A percentile compares a stretch with the other conserved stretches of the same genome.
These are phyloP conservation scores for Cadophora gregata DNA, from an alignment of 2,329 filamentous ascomycete species.

Conservation along the genomic window DNA sequence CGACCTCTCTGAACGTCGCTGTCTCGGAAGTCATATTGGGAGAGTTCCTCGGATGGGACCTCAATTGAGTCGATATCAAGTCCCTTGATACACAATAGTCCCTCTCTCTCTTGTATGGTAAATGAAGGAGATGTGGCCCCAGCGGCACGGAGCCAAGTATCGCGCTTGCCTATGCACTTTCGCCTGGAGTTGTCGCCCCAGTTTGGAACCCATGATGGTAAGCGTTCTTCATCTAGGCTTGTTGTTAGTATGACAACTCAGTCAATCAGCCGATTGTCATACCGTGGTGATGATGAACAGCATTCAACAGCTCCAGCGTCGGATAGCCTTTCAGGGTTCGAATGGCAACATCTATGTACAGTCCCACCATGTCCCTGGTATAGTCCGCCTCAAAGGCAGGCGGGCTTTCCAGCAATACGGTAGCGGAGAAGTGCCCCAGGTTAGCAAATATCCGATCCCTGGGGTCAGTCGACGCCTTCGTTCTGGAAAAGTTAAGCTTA, in stretches of 20 bases:
- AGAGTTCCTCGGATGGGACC: neutral
- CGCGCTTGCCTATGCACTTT: neutral
- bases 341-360: neutral
- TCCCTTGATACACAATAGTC: neutral
- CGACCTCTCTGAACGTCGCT: neutral
- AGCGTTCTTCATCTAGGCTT: neutral
- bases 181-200: neutral
- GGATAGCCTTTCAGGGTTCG: neutral
- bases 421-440: neutral
- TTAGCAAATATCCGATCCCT: neutral
- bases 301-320: neutral
- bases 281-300: neutral
- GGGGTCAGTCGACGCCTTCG: neutral
- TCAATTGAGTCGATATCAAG: neutral
- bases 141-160: neutral
- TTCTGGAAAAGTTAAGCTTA: neutral
- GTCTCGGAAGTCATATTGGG: neutral
- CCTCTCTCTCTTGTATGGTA: neutral
- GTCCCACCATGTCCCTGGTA: neutral
- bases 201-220: neutral
- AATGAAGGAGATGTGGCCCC: neutral
- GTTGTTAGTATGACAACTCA: neutral
- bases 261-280: neutral
- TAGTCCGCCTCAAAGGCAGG: neutral
- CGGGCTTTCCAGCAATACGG: neutral